Evolutionary conservation across 305 asterid genomes (phyloP).

Genomic region (Salvia sclarea): DNA sequence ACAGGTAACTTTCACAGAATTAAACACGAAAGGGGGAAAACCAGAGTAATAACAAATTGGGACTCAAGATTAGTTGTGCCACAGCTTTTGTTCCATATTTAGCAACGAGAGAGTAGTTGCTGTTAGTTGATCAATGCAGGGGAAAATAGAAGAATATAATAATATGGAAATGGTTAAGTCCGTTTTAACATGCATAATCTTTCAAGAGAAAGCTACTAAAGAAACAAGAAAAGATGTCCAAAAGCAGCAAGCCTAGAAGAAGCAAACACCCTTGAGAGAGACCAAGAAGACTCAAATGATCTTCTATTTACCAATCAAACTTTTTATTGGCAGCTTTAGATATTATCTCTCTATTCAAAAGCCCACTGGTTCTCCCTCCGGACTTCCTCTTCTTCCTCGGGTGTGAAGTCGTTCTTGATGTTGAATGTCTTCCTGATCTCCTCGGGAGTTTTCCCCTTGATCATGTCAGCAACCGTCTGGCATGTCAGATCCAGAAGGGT

Average conservation of each 20-base stretch:
- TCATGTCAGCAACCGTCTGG: conserved; percentile 52
- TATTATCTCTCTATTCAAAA: conserved; percentile 38
- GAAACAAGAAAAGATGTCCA: not conserved
- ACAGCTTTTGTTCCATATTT: too few relatives aligned
- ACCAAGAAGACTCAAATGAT: conserved; percentile 20
- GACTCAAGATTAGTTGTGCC: too few relatives aligned
- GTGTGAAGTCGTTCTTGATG: conserved; percentile 50
- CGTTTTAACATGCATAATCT: conserved; percentile 11
- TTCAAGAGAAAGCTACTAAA: not conserved
- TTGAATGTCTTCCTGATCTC: conserved; percentile 50
- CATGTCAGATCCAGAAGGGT: conserved; percentile 50
- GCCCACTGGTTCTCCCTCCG: conserved; percentile 57
- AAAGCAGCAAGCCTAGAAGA: conserved; percentile 15
- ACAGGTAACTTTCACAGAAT: too few relatives aligned
- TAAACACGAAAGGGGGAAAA: too few relatives aligned
- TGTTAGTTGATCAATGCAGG: not conserved
- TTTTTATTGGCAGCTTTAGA: conserved; percentile 19
- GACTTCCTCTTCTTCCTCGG: conserved; percentile 52
- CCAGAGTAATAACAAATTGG: too few relatives aligned
- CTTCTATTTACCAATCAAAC: conserved; percentile 6
- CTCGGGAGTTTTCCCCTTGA: conserved; percentile 47
- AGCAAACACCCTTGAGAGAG: conserved; percentile 23
- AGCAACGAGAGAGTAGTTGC: too few relatives aligned
- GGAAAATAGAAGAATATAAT: not conserved
- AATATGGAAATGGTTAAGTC: not conserved